Evolutionary conservation across 2,329 filamentous ascomycete genomes (phyloP).

Genomic region (Diaporthe aspalathi): DNA sequence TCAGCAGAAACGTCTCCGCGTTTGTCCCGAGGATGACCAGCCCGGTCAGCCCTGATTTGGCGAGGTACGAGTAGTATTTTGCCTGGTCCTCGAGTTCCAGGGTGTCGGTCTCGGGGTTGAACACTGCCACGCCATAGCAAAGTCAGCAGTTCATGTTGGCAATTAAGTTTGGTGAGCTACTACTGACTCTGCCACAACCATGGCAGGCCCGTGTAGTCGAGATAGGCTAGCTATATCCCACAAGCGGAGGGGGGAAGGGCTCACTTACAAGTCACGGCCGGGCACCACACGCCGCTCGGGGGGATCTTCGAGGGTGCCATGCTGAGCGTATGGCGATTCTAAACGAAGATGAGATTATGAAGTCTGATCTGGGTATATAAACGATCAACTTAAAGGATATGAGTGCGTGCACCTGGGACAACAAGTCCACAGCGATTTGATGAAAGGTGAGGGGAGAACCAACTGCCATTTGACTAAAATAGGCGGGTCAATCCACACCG

Average conservation of each 20-base stretch:
- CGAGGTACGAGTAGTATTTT: conserved; percentile 47
- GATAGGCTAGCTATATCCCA: background rate
- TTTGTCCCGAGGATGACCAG: conserved; percentile 50
- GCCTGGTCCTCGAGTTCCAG: conserved; percentile 46
- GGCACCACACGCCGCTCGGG: conserved; percentile 48
- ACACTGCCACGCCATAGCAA: conserved; percentile 39
- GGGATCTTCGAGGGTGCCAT: conserved; percentile 42
- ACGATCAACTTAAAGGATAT: background rate
- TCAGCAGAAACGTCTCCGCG: conserved; percentile 50
- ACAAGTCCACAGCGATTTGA: background rate
- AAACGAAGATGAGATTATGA: background rate
- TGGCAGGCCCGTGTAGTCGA: background rate
- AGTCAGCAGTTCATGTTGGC: conserved; percentile 3
- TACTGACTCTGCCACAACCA: background rate
- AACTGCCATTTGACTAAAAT: background rate
- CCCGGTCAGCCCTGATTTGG: conserved; percentile 45
- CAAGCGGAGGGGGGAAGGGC: background rate
- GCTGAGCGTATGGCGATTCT: background rate
- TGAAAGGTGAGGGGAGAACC: background rate
- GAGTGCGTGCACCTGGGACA: background rate
- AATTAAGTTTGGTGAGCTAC: background rate
- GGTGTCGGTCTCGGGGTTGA: conserved; percentile 46
- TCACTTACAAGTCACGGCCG: conserved; percentile 46
- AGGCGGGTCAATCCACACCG: conserved; percentile 20
- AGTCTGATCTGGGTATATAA: background rate